phyloP scores from a whole-genome alignment of 768 basidiomycete genomes.

The Saitozyma sp. region DNA sequence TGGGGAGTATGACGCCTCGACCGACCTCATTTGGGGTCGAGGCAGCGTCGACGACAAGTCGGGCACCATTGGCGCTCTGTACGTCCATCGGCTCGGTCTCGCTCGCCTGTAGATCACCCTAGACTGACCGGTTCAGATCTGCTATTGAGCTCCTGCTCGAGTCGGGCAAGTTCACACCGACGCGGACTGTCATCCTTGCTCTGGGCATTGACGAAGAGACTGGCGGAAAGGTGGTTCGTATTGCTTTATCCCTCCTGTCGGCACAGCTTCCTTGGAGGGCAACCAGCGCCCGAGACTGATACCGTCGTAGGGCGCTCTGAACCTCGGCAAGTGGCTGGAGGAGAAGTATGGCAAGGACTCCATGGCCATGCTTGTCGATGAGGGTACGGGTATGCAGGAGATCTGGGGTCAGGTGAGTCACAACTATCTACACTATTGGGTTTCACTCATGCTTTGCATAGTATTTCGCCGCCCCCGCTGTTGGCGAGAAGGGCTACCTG shows the following conservation, averaged over 20 bases:
- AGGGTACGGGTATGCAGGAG: slow-evolving; percentile 32
- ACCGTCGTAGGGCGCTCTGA: slow-evolving; percentile 29
- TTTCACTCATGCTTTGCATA: slow-evolving; percentile 1
- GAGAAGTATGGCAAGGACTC: slow-evolving; percentile 45
- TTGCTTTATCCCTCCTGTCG: slow-evolving; percentile 30
- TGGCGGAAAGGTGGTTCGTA: slow-evolving; percentile 45
- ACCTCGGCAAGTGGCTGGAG: slow-evolving; percentile 34
- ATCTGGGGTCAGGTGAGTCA: background rate
- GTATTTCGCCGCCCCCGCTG: slow-evolving; percentile 34
- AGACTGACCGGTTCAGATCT: slow-evolving; percentile 15
- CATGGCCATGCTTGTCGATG: slow-evolving; percentile 45
- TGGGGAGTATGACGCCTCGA: slow-evolving; percentile 37
- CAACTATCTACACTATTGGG: background rate
- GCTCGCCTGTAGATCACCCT: background rate
- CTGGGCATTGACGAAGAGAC: slow-evolving; percentile 49
- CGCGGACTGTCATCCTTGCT: slow-evolving; percentile 40
- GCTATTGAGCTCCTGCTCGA: slow-evolving; percentile 44
- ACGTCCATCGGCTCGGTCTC: background rate
- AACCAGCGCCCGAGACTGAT: slow-evolving; percentile 1
- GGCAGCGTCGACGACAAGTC: slow-evolving; percentile 48
- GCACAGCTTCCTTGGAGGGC: background rate
- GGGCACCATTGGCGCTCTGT: slow-evolving; percentile 46
- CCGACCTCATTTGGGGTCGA: slow-evolving; percentile 46
- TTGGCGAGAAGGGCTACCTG: slow-evolving; percentile 48
- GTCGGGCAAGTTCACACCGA: slow-evolving; percentile 32